These are phyloP conservation scores for Orbilia blumenaviensis DNA, from an alignment of 2,329 filamentous ascomycete genomes.

Conservation along the genomic window DNA sequence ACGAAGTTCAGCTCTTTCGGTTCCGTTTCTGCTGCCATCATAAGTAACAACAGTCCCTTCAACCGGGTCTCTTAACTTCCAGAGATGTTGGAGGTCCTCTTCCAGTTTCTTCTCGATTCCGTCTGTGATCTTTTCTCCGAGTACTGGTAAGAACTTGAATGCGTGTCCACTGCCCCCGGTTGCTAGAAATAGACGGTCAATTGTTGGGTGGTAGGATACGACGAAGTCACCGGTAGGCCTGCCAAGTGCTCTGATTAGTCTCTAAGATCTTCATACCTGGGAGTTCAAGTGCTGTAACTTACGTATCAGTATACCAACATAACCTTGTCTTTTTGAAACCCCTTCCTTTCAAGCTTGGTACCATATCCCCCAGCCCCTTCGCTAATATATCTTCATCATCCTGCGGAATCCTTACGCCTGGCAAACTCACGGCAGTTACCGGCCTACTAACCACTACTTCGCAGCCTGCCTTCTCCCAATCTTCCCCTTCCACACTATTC, in stretches of 20 bases:
- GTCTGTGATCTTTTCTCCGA: conserved; percentile 71
- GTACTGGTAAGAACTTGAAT: conserved; percentile 75
- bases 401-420: conserved; percentile 65
- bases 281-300: neutral
- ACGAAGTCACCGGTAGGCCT: conserved; percentile 73
- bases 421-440: conserved; percentile 65
- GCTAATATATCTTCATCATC: conserved; percentile 73
- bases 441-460: conserved; percentile 56
- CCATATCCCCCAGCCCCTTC: conserved; percentile 69
- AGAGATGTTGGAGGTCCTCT: conserved; percentile 70
- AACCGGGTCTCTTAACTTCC: conserved; percentile 64
- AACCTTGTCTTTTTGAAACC: conserved; percentile 71
- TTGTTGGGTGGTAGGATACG: conserved; percentile 73
- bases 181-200: conserved; percentile 69
- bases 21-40: conserved; percentile 61
- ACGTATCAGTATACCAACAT: conserved; percentile 80
- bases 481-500: conserved; percentile 60
- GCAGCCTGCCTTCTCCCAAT: neutral
- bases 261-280: neutral
- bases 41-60: conserved; percentile 59
- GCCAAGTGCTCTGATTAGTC: neutral
- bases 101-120: conserved; percentile 64
- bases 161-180: conserved; percentile 73
- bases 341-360: conserved; percentile 70
- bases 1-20: conserved; percentile 60